Evolutionary conservation across 2,329 filamentous ascomycete genomes (phyloP).

Genomic region (Exophiala dermatitidis): DNA sequence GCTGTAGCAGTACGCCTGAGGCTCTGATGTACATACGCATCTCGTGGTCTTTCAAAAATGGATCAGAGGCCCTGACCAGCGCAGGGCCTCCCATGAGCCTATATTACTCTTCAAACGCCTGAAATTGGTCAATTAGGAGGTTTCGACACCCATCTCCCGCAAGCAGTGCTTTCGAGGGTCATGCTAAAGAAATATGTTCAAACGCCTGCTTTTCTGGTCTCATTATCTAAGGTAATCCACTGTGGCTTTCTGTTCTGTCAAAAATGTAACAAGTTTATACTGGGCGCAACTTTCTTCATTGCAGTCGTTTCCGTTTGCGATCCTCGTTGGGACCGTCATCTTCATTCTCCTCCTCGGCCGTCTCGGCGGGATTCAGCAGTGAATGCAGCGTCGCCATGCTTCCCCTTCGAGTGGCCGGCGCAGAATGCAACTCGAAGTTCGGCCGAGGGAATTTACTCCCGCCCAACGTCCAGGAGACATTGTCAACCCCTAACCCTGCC

Average conservation of each 20-base stretch:
- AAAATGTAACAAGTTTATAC: not conserved
- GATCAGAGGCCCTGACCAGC: no score
- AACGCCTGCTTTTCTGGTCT: not conserved
- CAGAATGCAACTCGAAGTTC: constrained; percentile 36
- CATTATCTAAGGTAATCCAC: constrained; percentile 1
- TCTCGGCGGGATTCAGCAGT: constrained; percentile 61
- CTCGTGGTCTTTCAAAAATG: no score
- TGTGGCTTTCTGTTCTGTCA: not conserved
- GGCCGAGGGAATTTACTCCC: constrained; percentile 23
- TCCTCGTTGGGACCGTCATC: constrained; percentile 52
- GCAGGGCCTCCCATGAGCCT: no score
- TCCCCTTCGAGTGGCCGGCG: constrained; percentile 58
- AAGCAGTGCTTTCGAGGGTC: not conserved
- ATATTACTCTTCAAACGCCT: no score
- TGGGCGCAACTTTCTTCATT: constrained; percentile 31
- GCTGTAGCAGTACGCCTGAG: no score
- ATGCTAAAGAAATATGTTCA: not conserved
- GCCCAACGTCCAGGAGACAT: constrained; percentile 20
- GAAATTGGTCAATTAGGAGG: no score
- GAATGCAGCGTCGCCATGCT: constrained; percentile 66
- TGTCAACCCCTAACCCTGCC: constrained; percentile 22
- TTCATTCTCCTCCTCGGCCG: constrained; percentile 58
- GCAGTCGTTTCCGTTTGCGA: constrained; percentile 54
- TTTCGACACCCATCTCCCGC: no score
- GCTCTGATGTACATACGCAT: no score